A percentile compares a stretch with the other conserved stretches of the same genome.
Evolutionary conservation across 495 filamentous ascomycete genomes (phyloP).

Genomic region (Aspergillus hancockii): DNA sequence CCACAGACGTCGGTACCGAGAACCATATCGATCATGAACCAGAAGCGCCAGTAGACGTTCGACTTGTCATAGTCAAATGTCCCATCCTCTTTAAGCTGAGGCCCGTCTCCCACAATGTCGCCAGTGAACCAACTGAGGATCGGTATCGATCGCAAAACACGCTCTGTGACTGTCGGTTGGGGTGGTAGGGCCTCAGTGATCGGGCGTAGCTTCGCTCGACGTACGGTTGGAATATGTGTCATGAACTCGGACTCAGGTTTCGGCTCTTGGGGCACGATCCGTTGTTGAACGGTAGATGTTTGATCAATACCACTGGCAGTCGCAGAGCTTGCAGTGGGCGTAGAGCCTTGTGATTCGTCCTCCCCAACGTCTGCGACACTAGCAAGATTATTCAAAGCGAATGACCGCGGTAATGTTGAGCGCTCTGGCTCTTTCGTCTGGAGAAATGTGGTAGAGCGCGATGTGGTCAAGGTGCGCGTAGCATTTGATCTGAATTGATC

Average conservation of each 20-base stretch:
- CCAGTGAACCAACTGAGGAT: constrained; percentile 69
- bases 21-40: constrained; percentile 48
- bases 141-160: constrained; percentile 61
- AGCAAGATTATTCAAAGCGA: constrained; percentile 43
- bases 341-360: constrained; percentile 34
- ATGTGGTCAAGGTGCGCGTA: constrained; percentile 38
- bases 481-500: constrained; percentile 26
- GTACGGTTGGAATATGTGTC: constrained; percentile 51
- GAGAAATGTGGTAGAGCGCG: constrained; percentile 42
- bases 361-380: constrained; percentile 35
- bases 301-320: constrained; percentile 59
- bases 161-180: constrained; percentile 59
- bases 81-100: constrained; percentile 76
- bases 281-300: constrained; percentile 38
- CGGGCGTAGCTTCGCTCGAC: constrained; percentile 54
- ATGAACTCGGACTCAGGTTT: constrained; percentile 50
- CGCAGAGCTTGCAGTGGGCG: constrained; percentile 56
- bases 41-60: constrained; percentile 73
- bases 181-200: constrained; percentile 63
- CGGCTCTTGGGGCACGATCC: constrained; percentile 26
- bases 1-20: constrained; percentile 53
- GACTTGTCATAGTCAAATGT: constrained; percentile 75
- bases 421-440: constrained; percentile 36
- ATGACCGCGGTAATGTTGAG: constrained; percentile 48
- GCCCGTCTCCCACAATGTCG: constrained; percentile 76